Evolutionary conservation across 2,329 filamentous ascomycete genomes (phyloP), one percentile per base, ranked within the genome.

Genomic region (Dactylellina parvicollis): DNA sequence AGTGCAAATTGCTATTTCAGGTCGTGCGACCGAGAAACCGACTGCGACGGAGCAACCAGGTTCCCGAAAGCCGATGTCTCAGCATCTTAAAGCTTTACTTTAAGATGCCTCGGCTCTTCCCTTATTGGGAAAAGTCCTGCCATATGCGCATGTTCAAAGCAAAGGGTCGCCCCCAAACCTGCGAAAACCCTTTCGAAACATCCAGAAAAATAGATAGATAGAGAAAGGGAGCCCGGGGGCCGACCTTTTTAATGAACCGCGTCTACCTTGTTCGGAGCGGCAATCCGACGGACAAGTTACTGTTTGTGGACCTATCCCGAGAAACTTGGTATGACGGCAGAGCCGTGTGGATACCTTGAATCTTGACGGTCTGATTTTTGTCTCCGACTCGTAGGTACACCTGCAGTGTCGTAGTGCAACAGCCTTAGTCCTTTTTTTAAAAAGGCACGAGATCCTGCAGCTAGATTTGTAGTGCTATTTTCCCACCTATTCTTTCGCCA

Each of bases 221-320:
- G n/a, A n/a, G n/a, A n/a, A n/a, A n/a, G n/a, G n/a, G n/a, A n/a
- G n/a, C n/a, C n/a, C 46, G 44, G 20, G 49, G 44, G 24, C 34
- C 42, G 34, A 54, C 40, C 26, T 18, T 61, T 56, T 14, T 1
- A 40, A 42, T 7, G 14, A n/a, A 26, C n/a, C 10, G 49, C 14
- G 47, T 36, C 56, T 65, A 65, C 61, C 28, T 2, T 12, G 47
- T 66, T 44, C 32, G 61, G 61, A 28, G 22, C 22, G 30, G 12
- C 20, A 47, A 64, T 24, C 42, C 59, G 59, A 38, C 60, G 60
- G 60, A 44, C 46, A 64, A 32, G 50, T 40, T 54, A 38, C 60
- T 46, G 47, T 55, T 64, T 54, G 34, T 44, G 60, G 47, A 42
- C 18, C 12, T 7, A 26, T n/a, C 44, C 32, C 24, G 12, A 28